phyloP scores from a whole-genome alignment of 2,329 filamentous ascomycete genomes.

The Aspergillus viridinutans region DNA sequence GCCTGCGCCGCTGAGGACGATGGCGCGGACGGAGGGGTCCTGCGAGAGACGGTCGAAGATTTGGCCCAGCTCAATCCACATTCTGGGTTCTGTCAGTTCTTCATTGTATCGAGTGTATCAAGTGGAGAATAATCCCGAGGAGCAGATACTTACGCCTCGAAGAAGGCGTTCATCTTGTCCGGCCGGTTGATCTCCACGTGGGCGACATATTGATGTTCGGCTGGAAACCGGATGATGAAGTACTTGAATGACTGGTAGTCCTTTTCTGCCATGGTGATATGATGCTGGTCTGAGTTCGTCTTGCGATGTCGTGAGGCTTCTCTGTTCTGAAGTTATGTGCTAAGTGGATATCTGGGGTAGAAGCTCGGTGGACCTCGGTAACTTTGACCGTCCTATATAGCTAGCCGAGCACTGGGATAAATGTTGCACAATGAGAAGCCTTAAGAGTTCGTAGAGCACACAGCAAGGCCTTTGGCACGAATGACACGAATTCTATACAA shows the following conservation, averaged over 20 bases:
- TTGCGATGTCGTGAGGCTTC: not conserved
- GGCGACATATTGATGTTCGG: conserved; percentile 61
- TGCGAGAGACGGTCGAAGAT: conserved; percentile 70
- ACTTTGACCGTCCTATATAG: not conserved
- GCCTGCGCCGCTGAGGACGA: conserved; percentile 77
- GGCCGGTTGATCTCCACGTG: conserved; percentile 90
- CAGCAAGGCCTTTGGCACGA: not conserved
- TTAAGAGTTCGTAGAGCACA: not conserved
- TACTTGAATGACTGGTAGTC: conserved; percentile 41
- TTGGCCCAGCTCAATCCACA: conserved; percentile 76
- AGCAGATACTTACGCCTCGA: conserved; percentile 52
- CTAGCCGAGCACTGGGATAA: not conserved
- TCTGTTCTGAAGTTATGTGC: not conserved
- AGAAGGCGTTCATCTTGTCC: conserved; percentile 82
- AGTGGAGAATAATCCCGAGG: not conserved
- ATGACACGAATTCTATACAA: not conserved
- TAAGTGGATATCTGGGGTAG: too few relatives aligned
- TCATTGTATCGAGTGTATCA: too few relatives aligned
- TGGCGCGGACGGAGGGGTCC: conserved; percentile 67
- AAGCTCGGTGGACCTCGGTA: not conserved
- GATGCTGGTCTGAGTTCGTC: not conserved
- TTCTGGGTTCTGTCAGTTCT: conserved; percentile 42
- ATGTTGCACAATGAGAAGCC: not conserved
- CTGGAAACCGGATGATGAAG: conserved; percentile 70
- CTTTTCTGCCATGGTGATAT: conserved; percentile 17